Base-by-base conservation (phyloP, 2,329 filamentous ascomycete species). In the Neonectria sp. region DNA sequence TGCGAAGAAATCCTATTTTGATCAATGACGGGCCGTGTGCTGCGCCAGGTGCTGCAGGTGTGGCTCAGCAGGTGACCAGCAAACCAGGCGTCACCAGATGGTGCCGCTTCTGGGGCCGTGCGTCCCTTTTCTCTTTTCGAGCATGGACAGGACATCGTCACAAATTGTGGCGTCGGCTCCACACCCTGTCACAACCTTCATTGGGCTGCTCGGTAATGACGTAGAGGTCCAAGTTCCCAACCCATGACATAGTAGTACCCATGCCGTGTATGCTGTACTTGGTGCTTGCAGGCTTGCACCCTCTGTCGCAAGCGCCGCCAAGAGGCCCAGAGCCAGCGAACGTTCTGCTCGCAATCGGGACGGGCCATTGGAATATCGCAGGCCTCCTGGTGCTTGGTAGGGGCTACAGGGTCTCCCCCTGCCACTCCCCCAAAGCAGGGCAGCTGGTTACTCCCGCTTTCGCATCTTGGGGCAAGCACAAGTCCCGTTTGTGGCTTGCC, bases 201-300 rank as follows among this genome's bases (percentile, higher is more conserved):
- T 59, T 70, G 55, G 61, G 51, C 35, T 15, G 21, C 15, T 63
- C 61, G 61, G 68, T 55, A 49, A 74, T 73, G 71, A 73, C 71
- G 71, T 74, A 73, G 59, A 27, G 51, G 6, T 21, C 51, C 29
- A 45, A 24, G 40, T 17, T 40, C 17, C n/a, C n/a, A 53, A 3
- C 53, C 60, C 51, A 62, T 62, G 60, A 62, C 60, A 53, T 56
- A 56, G 46, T 6, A n/a, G 21, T 21, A 21, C 21, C 21, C 21
- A 21, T 21, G 21, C 37, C 37, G 7, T 40, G 37, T 40, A 40
- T 17, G 17, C 37, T 40, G 37, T 40, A 40, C 37, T 40, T 40
- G 15, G 15, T 17, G 15, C 37, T 40, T 17, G 51, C 57, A 60
- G 24, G 43, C 48, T 35, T 61, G 49, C 49, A 40, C 31, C 37